Base-by-base conservation (phyloP, 2,329 filamentous ascomycete species). In the Claviceps citrina region DNA sequence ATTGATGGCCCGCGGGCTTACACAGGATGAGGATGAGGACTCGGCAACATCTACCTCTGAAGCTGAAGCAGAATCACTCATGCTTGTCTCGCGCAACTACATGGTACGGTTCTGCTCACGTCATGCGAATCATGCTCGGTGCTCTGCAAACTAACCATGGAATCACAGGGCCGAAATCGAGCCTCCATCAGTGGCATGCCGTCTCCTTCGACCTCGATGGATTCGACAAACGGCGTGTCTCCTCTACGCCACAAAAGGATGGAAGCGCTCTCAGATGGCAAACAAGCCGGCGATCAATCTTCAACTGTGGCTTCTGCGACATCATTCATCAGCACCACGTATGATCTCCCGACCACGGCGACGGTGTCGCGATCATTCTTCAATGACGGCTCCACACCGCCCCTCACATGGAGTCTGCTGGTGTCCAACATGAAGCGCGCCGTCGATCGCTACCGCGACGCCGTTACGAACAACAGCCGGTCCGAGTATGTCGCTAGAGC, bases 381-480 rank as follows among this genome's bases (percentile, higher is more conserved):
- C 53, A 87, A 96, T 50, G 86, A 95, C 55, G 79, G 80, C n/a
- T 75, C 77, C 36, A 77, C 79, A 3, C 73, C 83, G 8, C 78
- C 84, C 6, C 66, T 94, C 36, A 93, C 85, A 9, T 98, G 91
- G 91, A 84, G 81, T 51, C 70, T 81, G 16, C 75, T 98, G 40
- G 80, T 96, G 5, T 78, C 87, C 43, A 93, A 94, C 54, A 96
- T 96, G 84, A 85, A 84, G 52, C 73, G 76, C 48, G 84, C 89
- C 2, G 81, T 98, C 44, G 86, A 95, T 50, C 75, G 80, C 41
- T 98, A 96, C 59, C 76, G 86, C 34, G 82, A 93, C 49, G 83
- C 84, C n/a, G 84, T 98, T 51, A 80, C 79, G 46, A 82, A 78
- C 51, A 81, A 79, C 46, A 78, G 81, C 53, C 78, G 87, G 20